phyloP scores from a whole-genome alignment of 805 yeast species.

The Saccharomycopsis javanensis region DNA sequence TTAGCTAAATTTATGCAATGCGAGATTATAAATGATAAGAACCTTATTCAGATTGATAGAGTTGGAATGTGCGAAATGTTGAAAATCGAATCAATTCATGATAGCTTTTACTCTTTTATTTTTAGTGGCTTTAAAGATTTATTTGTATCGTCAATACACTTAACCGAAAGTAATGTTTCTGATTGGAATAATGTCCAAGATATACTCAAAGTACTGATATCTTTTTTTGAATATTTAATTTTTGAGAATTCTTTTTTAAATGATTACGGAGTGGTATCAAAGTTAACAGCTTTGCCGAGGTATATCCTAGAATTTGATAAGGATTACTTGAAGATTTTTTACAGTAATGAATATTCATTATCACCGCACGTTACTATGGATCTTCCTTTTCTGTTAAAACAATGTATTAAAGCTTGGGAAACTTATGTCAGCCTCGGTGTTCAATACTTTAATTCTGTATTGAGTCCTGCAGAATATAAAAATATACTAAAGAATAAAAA shows the following conservation, averaged over 20 bases:
- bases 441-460: not conserved
- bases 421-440: not conserved
- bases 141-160: not conserved
- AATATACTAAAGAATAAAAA: not conserved
- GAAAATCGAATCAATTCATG: not conserved
- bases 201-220: not conserved
- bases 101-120: not conserved
- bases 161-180: not conserved
- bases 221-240: not conserved
- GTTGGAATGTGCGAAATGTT: not conserved
- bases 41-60: not conserved
- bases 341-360: not conserved
- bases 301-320: not conserved
- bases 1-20: not conserved
- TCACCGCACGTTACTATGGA: not conserved
- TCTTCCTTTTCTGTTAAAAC: not conserved
- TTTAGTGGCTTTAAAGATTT: not conserved
- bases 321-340: not conserved
- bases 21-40: not conserved
- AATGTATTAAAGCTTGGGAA: not conserved
- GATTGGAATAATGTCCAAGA: not conserved
- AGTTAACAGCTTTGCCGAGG: not conserved
- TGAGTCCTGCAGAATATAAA: not conserved
- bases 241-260: not conserved
- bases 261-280: not conserved